Evolutionary conservation across 129 eudicot genomes (phyloP).

Genomic region (Pulicaria dysenterica): DNA sequence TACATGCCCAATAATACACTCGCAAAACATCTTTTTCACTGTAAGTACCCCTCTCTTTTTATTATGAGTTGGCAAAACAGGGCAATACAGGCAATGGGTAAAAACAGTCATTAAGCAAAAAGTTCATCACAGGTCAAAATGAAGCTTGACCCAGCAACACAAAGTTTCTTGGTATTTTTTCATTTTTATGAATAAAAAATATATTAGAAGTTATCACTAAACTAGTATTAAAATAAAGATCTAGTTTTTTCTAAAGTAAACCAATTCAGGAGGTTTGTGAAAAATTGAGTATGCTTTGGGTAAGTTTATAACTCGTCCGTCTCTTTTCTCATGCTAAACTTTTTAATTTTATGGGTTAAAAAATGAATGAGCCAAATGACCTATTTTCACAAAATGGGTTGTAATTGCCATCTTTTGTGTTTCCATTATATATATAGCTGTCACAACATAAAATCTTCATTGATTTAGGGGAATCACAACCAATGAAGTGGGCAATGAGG

Average conservation of each 20-base stretch:
- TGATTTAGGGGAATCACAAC: constrained; percentile 64
- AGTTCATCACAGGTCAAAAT: too few relatives aligned
- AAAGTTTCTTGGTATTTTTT: background rate
- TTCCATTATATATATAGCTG: constrained; percentile 1
- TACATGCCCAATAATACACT: constrained; percentile 78
- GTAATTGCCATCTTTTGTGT: background rate
- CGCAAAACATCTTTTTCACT: constrained; percentile 80
- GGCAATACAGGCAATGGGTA: background rate
- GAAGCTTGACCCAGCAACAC: background rate
- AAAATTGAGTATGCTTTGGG: constrained; percentile 7
- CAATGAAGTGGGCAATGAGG: constrained; percentile 82
- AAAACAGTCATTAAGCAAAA: background rate
- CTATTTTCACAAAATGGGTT: background rate
- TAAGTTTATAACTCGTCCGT: background rate
- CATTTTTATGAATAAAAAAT: too few relatives aligned
- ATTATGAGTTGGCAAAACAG: background rate
- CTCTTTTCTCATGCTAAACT: background rate
- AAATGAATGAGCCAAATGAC: background rate
- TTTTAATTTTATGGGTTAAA: background rate
- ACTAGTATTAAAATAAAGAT: background rate
- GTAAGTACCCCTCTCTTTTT: constrained; percentile 38
- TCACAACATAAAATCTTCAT: background rate
- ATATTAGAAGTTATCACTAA: background rate
- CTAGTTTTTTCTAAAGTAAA: background rate
- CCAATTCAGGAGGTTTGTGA: background rate